Evolutionary conservation across 2,329 filamentous ascomycete genomes (phyloP).

Genomic region (Nothomitra cinnamomea): DNA sequence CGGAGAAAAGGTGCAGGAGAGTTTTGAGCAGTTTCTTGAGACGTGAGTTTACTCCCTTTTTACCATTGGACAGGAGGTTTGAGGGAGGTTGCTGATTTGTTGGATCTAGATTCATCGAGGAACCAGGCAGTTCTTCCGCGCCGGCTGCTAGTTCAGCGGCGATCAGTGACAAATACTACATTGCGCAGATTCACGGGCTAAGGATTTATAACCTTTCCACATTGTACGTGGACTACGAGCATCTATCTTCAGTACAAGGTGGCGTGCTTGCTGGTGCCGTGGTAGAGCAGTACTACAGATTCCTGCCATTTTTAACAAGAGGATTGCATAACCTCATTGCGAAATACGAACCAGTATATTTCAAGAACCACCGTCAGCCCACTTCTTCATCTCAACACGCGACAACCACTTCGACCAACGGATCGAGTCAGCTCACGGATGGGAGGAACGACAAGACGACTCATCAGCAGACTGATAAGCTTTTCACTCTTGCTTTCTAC

Average conservation of each 20-base stretch:
- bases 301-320: constrained; percentile 76
- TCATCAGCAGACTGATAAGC: constrained; percentile 91
- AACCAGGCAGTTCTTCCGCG: constrained; percentile 42
- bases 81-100: background rate
- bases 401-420: constrained; percentile 39
- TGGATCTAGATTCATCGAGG: constrained; percentile 45
- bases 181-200: constrained; percentile 69
- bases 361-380: constrained; percentile 77
- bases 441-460: constrained; percentile 53
- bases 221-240: constrained; percentile 74
- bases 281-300: constrained; percentile 83
- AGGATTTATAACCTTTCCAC: constrained; percentile 60
- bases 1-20: constrained; percentile 54
- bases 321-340: constrained; percentile 85
- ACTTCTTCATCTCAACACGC: constrained; percentile 57
- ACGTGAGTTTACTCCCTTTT: constrained; percentile 31
- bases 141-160: constrained; percentile 53
- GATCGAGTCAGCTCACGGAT: constrained; percentile 37
- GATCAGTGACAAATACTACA: constrained; percentile 61
- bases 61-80: no score
- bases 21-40: constrained; percentile 68
- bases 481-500: constrained; percentile 87
- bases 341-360: constrained; percentile 89
- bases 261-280: constrained; percentile 73
- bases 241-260: constrained; percentile 61